phyloP scores from a whole-genome alignment of 768 basidiomycete species.

The Kwoniella sp. region DNA sequence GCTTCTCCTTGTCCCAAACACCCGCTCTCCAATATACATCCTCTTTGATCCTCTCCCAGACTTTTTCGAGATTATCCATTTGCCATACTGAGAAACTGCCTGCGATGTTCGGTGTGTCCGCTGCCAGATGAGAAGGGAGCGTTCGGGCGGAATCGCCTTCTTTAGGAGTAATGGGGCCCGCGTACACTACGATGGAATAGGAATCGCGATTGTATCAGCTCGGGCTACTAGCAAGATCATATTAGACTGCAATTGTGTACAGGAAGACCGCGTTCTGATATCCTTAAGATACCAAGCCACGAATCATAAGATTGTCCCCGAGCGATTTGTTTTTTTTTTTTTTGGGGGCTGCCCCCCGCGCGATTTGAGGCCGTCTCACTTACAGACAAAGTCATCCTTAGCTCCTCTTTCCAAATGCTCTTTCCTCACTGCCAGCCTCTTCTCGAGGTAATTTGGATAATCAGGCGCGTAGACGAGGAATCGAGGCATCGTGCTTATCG shows the following conservation, averaged over 20 bases:
- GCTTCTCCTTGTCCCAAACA: constrained; percentile 52
- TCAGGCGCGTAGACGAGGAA: constrained; percentile 52
- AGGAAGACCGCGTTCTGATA: too few species aligned
- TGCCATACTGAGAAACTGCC: constrained; percentile 44
- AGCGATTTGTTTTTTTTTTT: too few species aligned
- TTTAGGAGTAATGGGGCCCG: constrained; percentile 19
- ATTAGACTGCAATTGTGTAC: too few species aligned
- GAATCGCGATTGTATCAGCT: too few species aligned
- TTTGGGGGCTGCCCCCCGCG: too few species aligned
- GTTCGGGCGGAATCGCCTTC: constrained; percentile 12
- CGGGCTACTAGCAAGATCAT: too few species aligned
- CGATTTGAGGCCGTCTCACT: neutral
- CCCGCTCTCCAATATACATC: constrained; percentile 52
- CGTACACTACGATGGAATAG: constrained; percentile 12
- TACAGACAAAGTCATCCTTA: constrained; percentile 33
- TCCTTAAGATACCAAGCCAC: too few species aligned
- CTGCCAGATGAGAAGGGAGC: constrained; percentile 14
- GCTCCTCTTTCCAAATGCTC: constrained; percentile 41
- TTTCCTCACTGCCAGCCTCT: constrained; percentile 40
- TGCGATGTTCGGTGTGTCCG: constrained; percentile 36
- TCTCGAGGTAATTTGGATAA: constrained; percentile 44
- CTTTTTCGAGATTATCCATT: constrained; percentile 36
- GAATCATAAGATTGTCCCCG: too few species aligned
- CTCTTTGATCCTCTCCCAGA: constrained; percentile 41
- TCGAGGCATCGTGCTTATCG: constrained; percentile 38